These are phyloP conservation scores for Botrytis elliptica DNA, from an alignment of 2,329 filamentous ascomycete genomes.

Conservation along the genomic window DNA sequence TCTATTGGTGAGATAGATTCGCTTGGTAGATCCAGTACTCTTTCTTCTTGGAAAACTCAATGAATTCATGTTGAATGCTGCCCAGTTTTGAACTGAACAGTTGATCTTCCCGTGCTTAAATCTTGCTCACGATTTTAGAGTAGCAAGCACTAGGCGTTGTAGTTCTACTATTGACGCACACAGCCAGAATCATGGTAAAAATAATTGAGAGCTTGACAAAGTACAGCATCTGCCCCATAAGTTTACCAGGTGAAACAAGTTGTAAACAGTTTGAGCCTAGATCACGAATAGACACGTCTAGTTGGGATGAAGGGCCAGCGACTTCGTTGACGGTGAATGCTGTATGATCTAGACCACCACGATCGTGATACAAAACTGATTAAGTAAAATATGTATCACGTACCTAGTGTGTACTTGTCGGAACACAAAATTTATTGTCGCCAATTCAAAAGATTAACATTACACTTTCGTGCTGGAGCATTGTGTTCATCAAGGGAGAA, in stretches of 20 bases:
- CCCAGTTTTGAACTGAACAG: background rate
- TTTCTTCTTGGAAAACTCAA: background rate
- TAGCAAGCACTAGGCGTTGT: background rate
- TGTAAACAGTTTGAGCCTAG: background rate
- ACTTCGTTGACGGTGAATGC: background rate
- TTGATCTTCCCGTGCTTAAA: background rate
- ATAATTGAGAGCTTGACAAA: background rate
- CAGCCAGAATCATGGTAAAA: background rate
- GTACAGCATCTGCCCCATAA: background rate
- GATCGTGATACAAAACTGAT: background rate
- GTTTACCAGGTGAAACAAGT: background rate
- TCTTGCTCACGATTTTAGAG: background rate
- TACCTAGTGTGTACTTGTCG: background rate
- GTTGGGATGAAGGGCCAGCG: background rate
- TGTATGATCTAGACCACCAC: background rate
- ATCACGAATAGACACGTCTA: background rate
- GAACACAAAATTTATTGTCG: background rate
- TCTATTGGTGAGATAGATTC: background rate
- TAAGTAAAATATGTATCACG: background rate
- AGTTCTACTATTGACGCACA: background rate
- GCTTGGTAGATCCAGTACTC: background rate
- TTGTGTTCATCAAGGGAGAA: background rate
- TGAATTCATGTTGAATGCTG: background rate
- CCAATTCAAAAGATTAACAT: background rate
- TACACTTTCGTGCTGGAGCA: background rate